Conservation (phyloP, 345 rosid genomes). For the Hirschfeldia incana region DNA sequence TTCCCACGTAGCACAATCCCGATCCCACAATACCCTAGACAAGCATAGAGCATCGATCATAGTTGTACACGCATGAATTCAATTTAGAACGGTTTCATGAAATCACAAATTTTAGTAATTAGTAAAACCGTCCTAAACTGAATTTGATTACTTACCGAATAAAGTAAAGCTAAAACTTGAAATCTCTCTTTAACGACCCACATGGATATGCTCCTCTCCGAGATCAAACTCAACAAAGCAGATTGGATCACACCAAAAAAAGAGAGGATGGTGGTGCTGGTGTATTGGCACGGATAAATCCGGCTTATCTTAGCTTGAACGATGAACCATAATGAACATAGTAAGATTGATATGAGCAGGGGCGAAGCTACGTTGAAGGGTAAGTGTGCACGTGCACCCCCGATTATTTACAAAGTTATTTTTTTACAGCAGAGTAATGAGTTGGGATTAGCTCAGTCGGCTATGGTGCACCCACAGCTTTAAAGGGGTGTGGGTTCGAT, state of each 20-base stretch:
- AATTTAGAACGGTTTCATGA: not conserved
- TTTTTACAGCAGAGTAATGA: too few species aligned
- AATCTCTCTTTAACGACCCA: slow-evolving; percentile 57
- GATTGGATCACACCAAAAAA: slow-evolving; percentile 65
- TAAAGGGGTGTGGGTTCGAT: too few species aligned
- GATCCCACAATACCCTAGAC: slow-evolving; percentile 75
- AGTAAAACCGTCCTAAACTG: too few species aligned
- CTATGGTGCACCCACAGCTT: too few species aligned
- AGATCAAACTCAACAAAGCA: slow-evolving; percentile 49
- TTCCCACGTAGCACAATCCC: slow-evolving; percentile 77
- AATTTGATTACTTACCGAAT: slow-evolving; percentile 46
- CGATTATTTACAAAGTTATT: too few species aligned
- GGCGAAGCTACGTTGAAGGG: too few species aligned
- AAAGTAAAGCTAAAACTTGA: slow-evolving; percentile 52
- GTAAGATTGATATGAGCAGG: slow-evolving; percentile 37
- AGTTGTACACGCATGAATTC: not conserved
- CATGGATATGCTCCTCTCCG: slow-evolving; percentile 44
- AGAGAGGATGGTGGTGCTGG: slow-evolving; percentile 62
- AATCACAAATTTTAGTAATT: too few species aligned
- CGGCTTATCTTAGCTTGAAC: slow-evolving; percentile 53
- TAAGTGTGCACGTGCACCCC: too few species aligned
- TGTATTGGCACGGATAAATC: slow-evolving; percentile 58
- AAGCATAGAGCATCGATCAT: not conserved
- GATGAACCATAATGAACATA: slow-evolving; percentile 68
- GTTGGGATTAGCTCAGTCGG: too few species aligned